These are phyloP conservation scores for Reticulascus tulasneorum DNA, from an alignment of 2,329 filamentous ascomycete species.

Conservation along the genomic window DNA sequence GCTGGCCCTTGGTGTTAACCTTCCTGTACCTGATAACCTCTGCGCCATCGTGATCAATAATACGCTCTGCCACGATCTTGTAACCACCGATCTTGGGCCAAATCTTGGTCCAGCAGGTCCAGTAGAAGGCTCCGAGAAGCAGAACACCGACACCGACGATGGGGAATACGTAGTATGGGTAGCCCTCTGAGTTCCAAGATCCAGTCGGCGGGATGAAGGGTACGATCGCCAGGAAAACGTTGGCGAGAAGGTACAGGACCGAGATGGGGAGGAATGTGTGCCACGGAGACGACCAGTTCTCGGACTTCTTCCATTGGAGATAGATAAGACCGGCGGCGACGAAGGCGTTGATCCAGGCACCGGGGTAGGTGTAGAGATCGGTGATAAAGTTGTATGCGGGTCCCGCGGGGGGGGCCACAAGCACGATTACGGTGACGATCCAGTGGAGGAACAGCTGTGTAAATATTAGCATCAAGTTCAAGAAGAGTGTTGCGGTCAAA, in stretches of 20 bases:
- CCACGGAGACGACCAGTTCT: slow-evolving; percentile 52
- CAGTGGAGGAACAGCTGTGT: slow-evolving; percentile 58
- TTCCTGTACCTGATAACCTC: slow-evolving; percentile 39
- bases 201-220: slow-evolving; percentile 52
- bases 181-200: slow-evolving; percentile 42
- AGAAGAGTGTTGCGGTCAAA: slow-evolving; percentile 1
- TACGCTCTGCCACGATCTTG: slow-evolving; percentile 40
- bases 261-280: slow-evolving; percentile 44
- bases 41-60: slow-evolving; percentile 31
- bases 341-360: slow-evolving; percentile 50
- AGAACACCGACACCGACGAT: slow-evolving; percentile 50
- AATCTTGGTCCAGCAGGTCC: slow-evolving; percentile 48
- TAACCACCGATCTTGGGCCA: slow-evolving; percentile 47
- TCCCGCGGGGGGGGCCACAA: slow-evolving; percentile 63
- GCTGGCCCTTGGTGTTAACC: slow-evolving; percentile 13
- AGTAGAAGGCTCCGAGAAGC: slow-evolving; percentile 47
- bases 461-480: slow-evolving; percentile 8
- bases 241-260: slow-evolving; percentile 45
- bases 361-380: slow-evolving; percentile 48
- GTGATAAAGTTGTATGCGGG: slow-evolving; percentile 66
- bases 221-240: slow-evolving; percentile 48
- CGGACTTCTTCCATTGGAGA: slow-evolving; percentile 43
- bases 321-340: slow-evolving; percentile 48
- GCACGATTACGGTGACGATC: slow-evolving; percentile 60
- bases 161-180: slow-evolving; percentile 54